phyloP scores from a whole-genome alignment of 306 rosid genomes.

The Astragalus membranaceus region DNA sequence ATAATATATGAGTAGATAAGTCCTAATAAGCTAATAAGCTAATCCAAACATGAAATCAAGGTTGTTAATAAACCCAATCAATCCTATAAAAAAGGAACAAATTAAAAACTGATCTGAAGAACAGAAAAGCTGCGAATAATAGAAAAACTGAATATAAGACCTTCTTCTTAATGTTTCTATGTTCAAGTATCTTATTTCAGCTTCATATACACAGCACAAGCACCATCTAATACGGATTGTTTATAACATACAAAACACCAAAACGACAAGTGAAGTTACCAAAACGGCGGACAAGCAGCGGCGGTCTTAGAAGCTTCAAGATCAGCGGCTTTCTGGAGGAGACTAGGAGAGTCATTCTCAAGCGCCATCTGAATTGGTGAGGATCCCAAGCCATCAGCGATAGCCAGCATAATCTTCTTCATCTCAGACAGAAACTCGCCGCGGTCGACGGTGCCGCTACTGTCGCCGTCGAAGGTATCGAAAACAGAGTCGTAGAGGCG shows the following conservation, averaged over 20 bases:
- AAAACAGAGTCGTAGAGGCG: conserved; percentile 71
- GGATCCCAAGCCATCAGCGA: conserved; percentile 81
- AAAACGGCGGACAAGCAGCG: not conserved
- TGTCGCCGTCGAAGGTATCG: conserved; percentile 60
- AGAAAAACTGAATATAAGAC: too few relatives aligned
- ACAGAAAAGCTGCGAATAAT: too few relatives aligned
- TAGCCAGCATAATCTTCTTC: conserved; percentile 76
- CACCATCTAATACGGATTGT: not conserved
- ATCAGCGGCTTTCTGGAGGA: conserved; percentile 77
- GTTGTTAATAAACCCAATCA: too few relatives aligned
- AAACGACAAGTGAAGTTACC: not conserved
- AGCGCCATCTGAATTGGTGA: conserved; percentile 81
- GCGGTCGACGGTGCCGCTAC: conserved; percentile 55
- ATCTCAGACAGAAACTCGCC: conserved; percentile 64
- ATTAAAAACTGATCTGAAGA: too few relatives aligned
- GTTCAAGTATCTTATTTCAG: too few relatives aligned
- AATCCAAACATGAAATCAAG: too few relatives aligned
- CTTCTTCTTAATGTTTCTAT: too few relatives aligned
- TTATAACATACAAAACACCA: not conserved
- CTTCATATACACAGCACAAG: not conserved
- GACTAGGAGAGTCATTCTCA: conserved; percentile 41
- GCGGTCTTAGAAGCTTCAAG: conserved; percentile 65
- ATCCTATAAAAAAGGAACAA: too few relatives aligned
- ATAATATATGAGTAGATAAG: too few relatives aligned
- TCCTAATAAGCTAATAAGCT: too few relatives aligned